phyloP scores from a whole-genome alignment of 768 basidiomycete species.

The Lenzites betulinus region DNA sequence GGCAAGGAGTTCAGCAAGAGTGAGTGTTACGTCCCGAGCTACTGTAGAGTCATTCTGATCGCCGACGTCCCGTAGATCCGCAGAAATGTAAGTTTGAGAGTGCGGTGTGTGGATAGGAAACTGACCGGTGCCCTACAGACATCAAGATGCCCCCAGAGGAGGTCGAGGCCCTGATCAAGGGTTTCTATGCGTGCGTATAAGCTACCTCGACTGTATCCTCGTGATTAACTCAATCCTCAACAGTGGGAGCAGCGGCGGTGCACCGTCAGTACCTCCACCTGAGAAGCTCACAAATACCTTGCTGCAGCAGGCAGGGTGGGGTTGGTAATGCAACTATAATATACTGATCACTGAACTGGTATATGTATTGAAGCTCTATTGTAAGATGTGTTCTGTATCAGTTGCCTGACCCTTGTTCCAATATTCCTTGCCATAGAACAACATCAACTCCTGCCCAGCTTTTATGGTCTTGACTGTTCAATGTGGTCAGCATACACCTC shows the following conservation, averaged over 20 bases:
- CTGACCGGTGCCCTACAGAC: conserved; percentile 47
- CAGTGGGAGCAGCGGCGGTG: conserved; percentile 13
- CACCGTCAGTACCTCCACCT: conserved; percentile 16
- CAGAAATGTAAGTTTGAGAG: conserved; percentile 56
- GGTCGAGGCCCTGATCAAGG: conserved; percentile 68
- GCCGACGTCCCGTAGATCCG: conserved; percentile 49
- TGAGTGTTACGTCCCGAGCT: conserved; percentile 36
- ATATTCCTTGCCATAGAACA: conserved; percentile 37
- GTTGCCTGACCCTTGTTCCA: conserved; percentile 23
- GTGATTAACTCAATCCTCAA: background rate
- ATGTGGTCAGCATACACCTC: background rate
- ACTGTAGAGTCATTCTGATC: conserved; percentile 2
- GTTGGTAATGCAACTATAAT: conserved; percentile 19
- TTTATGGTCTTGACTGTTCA: conserved; percentile 29
- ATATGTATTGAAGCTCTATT: background rate
- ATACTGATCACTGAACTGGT: background rate
- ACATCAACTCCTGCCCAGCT: conserved; percentile 36
- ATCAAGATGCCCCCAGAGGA: conserved; percentile 78
- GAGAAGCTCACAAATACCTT: conserved; percentile 30
- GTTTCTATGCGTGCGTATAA: conserved; percentile 47
- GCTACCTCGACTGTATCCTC: background rate
- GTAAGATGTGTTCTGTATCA: background rate
- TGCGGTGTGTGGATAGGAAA: background rate
- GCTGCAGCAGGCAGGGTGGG: conserved; percentile 32
- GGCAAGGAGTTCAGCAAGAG: conserved; percentile 89